phyloP scores from a whole-genome alignment of 2,329 filamentous ascomycete genomes.

The Pseudocercospora eumusae region DNA sequence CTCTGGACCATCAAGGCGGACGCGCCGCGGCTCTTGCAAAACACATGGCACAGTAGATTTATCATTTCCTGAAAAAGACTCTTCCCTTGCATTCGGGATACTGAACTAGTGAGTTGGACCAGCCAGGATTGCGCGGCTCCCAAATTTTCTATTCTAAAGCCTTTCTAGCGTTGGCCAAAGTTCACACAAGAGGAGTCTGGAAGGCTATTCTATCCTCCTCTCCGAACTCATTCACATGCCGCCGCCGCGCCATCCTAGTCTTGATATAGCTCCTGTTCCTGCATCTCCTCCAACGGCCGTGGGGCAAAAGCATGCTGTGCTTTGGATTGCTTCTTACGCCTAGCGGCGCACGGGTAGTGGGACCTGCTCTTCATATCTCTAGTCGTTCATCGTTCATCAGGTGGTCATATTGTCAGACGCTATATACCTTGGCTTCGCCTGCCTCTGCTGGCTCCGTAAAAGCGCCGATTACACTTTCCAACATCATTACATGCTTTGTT shows the following conservation, averaged over 20 bases:
- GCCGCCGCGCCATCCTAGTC: slow-evolving; percentile 1
- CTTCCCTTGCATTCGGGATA: neutral
- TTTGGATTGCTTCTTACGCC: neutral
- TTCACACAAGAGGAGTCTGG: neutral
- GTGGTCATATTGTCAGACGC: neutral
- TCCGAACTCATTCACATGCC: slow-evolving; percentile 6
- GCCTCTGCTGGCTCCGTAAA: slow-evolving; percentile 1
- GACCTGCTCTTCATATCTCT: neutral
- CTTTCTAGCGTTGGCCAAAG: neutral
- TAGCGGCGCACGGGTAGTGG: neutral
- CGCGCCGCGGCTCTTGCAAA: neutral
- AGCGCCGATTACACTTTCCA: neutral
- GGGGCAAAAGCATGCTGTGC: neutral
- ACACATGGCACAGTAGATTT: no score
- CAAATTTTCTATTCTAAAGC: neutral
- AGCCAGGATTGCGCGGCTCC: neutral
- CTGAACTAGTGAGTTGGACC: neutral
- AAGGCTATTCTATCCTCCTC: neutral
- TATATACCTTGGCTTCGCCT: neutral
- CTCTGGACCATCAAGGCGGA: neutral
- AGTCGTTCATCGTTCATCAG: neutral
- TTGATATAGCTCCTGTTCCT: no score
- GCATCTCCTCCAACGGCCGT: neutral
- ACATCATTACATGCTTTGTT: neutral
- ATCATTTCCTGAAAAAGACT: no score